Evolutionary conservation across 805 yeast species (phyloP).

Genomic region (Torulaspora microellipsoides): DNA sequence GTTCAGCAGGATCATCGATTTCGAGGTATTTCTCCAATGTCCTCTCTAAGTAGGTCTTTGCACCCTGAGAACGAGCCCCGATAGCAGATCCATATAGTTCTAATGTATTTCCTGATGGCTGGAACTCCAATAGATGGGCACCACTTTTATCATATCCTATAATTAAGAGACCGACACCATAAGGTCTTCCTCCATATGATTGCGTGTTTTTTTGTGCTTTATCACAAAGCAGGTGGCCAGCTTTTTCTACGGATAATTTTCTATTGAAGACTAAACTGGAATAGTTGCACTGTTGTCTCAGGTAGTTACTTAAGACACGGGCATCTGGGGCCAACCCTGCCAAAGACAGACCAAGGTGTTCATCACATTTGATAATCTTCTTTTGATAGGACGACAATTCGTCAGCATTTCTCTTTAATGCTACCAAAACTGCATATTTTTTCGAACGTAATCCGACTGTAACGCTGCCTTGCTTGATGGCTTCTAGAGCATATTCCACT

Average conservation of each 20-base stretch:
- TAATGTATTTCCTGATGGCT: conserved; percentile 89
- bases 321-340: conserved; percentile 99
- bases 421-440: conserved; percentile 85
- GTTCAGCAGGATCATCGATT: conserved; percentile 58
- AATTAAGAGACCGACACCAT: conserved; percentile 91
- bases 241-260: conserved; percentile 75
- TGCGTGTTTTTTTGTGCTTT: conserved; percentile 97
- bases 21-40: conserved; percentile 64
- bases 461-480: conserved; percentile 97
- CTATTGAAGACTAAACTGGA: conserved; percentile 81
- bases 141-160: conserved; percentile 93
- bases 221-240: conserved; percentile 84
- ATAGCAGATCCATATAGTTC: conserved; percentile 93
- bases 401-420: conserved; percentile 93
- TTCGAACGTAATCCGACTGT: conserved; percentile 90
- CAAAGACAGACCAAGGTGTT: conserved; percentile 89
- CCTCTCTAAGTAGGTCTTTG: conserved; percentile 91
- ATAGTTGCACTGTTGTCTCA: conserved; percentile 88
- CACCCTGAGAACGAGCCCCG: conserved; percentile 98
- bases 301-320: conserved; percentile 80
- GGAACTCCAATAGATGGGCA: conserved; percentile 90
- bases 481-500: conserved; percentile 96
- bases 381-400: conserved; percentile 96
- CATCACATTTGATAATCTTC: conserved; percentile 86
- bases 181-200: conserved; percentile 93